Conservation (phyloP, 305 asterid genomes). For the Fraxinus ornus region DNA sequence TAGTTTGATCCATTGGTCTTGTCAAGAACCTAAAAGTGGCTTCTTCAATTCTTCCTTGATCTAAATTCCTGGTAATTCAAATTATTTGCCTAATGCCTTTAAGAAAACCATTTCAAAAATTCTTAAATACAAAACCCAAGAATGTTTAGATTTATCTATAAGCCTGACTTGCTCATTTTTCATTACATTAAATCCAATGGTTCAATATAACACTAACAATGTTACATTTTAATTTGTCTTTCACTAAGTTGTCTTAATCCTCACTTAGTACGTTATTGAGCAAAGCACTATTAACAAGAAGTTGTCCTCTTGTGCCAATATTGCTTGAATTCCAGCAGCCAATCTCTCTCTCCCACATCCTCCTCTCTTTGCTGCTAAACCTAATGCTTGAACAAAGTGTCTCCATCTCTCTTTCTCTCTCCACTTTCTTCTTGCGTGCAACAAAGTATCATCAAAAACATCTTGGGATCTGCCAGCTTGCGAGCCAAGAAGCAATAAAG, state of each 20-base stretch:
- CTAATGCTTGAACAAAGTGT: neutral
- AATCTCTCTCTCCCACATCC: neutral
- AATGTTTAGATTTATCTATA: neutral
- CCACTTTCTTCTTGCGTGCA: neutral
- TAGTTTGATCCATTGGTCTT: neutral
- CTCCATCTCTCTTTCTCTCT: neutral
- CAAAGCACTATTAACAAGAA: neutral
- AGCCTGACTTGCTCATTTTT: neutral
- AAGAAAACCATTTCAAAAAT: neutral
- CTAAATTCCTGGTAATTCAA: neutral
- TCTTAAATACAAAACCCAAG: neutral
- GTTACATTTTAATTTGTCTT: neutral
- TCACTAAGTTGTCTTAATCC: neutral
- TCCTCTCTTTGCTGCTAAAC: neutral
- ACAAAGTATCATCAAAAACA: neutral
- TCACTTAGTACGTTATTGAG: neutral
- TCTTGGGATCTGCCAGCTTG: neutral
- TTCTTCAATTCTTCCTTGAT: neutral
- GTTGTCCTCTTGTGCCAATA: neutral
- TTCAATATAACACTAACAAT: neutral
- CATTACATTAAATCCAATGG: neutral
- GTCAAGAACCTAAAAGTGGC: neutral
- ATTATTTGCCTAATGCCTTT: neutral
- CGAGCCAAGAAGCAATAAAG: neutral
- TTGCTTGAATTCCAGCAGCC: neutral